Percentiles rank a stretch among this genome's conserved stretches.
Conservation (phyloP, 2,329 filamentous ascomycete species). For the Aspergillus carbonarius region DNA sequence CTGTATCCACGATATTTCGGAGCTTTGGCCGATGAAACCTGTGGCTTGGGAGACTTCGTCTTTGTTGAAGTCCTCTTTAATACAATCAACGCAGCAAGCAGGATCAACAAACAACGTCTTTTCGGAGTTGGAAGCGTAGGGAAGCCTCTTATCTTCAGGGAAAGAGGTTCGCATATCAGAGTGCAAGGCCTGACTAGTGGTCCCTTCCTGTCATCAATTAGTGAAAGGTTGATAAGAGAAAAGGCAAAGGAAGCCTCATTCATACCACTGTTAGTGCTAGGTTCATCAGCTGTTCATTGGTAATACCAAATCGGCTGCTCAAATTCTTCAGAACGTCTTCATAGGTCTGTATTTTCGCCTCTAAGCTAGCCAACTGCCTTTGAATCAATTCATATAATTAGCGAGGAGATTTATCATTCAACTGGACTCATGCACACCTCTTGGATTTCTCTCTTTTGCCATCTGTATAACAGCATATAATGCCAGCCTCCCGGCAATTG, state of each 20-base stretch:
- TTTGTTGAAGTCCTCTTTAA: conserved; percentile 45
- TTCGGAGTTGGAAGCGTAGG: background rate
- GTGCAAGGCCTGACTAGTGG: conserved; percentile 24
- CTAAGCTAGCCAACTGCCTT: conserved; percentile 43
- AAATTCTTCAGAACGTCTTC: conserved; percentile 41
- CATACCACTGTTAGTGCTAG: conserved; percentile 34
- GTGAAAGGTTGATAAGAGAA: conserved; percentile 1
- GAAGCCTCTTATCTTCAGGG: background rate
- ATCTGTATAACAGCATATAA: conserved; percentile 47
- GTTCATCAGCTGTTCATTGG: conserved; percentile 38
- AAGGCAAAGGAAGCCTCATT: background rate
- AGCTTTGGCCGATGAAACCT: conserved; percentile 47
- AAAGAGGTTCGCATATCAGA: conserved; percentile 3
- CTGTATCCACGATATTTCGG: conserved; percentile 48
- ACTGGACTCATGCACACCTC: conserved; percentile 30
- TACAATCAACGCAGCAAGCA: conserved; percentile 35
- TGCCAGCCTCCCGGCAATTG: conserved; percentile 46
- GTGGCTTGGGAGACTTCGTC: conserved; percentile 40
- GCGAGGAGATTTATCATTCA: background rate
- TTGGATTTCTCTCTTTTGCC: conserved; percentile 48
- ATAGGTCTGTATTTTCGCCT: conserved; percentile 43
- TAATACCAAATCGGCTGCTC: conserved; percentile 35
- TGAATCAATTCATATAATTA: background rate
- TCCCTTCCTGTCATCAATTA: conserved; percentile 25
- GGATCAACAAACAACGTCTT: conserved; percentile 5